Conservation (phyloP, 768 basidiomycete genomes). For the Cubamyces lactineus region DNA sequence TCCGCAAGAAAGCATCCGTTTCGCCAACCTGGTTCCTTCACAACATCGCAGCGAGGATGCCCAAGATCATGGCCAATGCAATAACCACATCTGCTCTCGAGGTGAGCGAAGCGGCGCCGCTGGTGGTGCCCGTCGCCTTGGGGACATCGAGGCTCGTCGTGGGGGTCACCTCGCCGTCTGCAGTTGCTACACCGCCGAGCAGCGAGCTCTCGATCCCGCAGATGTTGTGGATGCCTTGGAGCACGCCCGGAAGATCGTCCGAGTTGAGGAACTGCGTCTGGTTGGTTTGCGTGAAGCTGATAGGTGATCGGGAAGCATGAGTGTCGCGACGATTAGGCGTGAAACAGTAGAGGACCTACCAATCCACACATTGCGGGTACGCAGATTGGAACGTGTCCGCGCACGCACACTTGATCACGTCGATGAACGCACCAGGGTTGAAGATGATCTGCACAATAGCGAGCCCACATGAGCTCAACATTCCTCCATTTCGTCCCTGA, state of each 20-base stretch:
- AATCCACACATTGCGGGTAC: constrained; percentile 71
- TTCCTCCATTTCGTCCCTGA: background rate
- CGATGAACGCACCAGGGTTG: constrained; percentile 65
- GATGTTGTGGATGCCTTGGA: constrained; percentile 53
- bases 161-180: constrained; percentile 45
- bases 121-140: constrained; percentile 30
- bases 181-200: constrained; percentile 52
- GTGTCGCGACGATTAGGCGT: background rate
- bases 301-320: background rate
- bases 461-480: background rate
- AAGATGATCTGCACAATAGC: constrained; percentile 52
- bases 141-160: constrained; percentile 29
- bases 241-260: constrained; percentile 48
- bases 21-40: background rate
- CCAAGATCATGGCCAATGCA: background rate
- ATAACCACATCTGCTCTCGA: background rate
- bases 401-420: constrained; percentile 67
- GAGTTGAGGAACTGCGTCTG: constrained; percentile 56
- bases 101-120: constrained; percentile 7
- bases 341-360: constrained; percentile 44
- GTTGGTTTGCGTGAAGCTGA: constrained; percentile 62
- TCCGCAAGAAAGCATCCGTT: background rate
- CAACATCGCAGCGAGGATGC: constrained; percentile 3
- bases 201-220: constrained; percentile 57
- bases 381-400: constrained; percentile 47